These are phyloP conservation scores for Debaryomyces robertsiae DNA, from an alignment of 1,139 yeast species.

Conservation along the genomic window DNA sequence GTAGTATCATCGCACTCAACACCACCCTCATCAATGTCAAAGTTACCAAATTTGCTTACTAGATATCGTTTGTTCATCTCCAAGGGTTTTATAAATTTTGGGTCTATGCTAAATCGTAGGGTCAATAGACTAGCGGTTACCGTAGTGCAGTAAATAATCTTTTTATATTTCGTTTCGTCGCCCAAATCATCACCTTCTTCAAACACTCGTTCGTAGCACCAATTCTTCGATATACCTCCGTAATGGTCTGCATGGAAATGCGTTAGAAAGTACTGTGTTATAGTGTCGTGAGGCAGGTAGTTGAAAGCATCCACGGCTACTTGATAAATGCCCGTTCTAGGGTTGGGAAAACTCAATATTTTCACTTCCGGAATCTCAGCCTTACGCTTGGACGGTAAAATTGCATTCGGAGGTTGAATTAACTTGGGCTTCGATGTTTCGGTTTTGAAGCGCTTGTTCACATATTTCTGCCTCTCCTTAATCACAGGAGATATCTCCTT, in stretches of 20 bases:
- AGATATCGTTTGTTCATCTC: conserved; percentile 44
- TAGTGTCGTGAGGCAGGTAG: conserved; percentile 48
- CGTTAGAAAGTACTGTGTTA: conserved; percentile 59
- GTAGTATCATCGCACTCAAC: conserved; percentile 13
- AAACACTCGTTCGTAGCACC: conserved; percentile 57
- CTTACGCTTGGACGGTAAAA: conserved; percentile 25
- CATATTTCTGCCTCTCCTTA: conserved; percentile 12
- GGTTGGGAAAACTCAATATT: conserved; percentile 44
- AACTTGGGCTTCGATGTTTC: conserved; percentile 12
- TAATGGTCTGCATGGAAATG: conserved; percentile 96
- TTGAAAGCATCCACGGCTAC: conserved; percentile 73
- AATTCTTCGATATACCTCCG: conserved; percentile 75
- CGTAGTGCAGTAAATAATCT: conserved; percentile 65
- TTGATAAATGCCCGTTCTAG: conserved; percentile 22
- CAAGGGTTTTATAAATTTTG: conserved; percentile 51
- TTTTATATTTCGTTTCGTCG: conserved; percentile 44
- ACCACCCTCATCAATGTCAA: conserved; percentile 18
- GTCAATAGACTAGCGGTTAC: conserved; percentile 64
- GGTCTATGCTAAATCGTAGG: conserved; percentile 56
- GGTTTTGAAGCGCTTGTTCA: conserved; percentile 23
- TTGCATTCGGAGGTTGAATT: conserved; percentile 27
- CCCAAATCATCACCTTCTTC: conserved; percentile 28
- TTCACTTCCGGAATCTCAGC: conserved; percentile 60
- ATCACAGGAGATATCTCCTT: conserved; percentile 3
- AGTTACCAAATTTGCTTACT: conserved; percentile 22